phyloP scores from a whole-genome alignment of 352 stramenopile species.

The Thalassiosira hispida region DNA sequence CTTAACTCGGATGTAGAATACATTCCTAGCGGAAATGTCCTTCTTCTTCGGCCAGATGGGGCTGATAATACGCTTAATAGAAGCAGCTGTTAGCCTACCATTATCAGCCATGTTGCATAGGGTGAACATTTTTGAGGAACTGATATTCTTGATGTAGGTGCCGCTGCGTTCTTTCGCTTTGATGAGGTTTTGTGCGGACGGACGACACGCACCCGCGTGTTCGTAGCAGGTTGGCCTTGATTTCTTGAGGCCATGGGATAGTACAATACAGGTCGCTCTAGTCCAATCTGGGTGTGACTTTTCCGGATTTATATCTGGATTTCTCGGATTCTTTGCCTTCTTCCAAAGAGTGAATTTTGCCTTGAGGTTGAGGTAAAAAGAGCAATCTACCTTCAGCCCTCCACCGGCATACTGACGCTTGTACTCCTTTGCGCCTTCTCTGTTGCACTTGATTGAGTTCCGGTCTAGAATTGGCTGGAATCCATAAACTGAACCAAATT shows the following conservation, averaged over 20 bases:
- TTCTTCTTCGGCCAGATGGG: constrained; percentile 18
- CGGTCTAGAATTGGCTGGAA: neutral
- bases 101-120: constrained; percentile 17
- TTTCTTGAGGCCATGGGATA: neutral
- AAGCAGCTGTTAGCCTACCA: neutral
- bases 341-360: neutral
- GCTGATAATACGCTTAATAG: constrained; percentile 2
- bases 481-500: constrained; percentile 1
- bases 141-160: constrained; percentile 6
- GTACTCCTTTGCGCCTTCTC: neutral
- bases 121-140: neutral
- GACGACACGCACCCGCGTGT: constrained; percentile 1
- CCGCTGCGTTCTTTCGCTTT: neutral
- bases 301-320: neutral
- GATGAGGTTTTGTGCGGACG: neutral
- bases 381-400: neutral
- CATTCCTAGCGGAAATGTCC: neutral
- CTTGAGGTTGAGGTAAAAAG: neutral
- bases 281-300: constrained; percentile 9
- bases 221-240: constrained; percentile 4
- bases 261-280: neutral
- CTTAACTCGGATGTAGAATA: constrained; percentile 16
- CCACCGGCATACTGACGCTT: constrained; percentile 6
- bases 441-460: constrained; percentile 14
- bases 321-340: constrained; percentile 1